phyloP scores from a whole-genome alignment of 306 rosid genomes.

The Mimosa pudica region DNA sequence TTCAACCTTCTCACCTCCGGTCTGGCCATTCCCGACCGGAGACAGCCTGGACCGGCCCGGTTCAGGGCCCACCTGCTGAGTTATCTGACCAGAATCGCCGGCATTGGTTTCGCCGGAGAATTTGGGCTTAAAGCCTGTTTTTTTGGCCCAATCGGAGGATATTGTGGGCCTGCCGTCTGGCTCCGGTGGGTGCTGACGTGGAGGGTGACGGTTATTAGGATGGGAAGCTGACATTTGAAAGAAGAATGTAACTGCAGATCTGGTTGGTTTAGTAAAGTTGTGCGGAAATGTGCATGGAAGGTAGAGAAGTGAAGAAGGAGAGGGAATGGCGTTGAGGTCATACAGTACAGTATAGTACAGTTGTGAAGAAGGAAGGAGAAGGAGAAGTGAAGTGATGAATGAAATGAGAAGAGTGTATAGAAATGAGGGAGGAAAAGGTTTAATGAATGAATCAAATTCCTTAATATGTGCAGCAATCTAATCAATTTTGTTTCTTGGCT shows the following conservation, averaged over 20 bases:
- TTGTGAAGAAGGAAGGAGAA: background rate
- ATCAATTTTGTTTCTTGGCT: background rate
- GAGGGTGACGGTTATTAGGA: conserved; percentile 61
- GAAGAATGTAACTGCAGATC: conserved; percentile 48
- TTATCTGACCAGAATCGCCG: conserved; percentile 61
- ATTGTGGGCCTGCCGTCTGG: conserved; percentile 54
- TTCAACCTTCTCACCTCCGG: conserved; percentile 36
- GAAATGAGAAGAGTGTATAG: background rate
- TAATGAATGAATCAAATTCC: background rate
- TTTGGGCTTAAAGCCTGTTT: conserved; percentile 86
- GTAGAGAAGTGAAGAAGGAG: background rate
- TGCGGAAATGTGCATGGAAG: background rate
- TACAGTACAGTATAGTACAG: background rate
- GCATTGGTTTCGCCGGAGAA: conserved; percentile 93
- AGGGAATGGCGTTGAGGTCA: background rate
- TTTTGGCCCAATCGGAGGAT: conserved; percentile 92
- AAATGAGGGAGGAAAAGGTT: background rate
- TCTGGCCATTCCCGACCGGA: background rate
- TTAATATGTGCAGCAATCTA: background rate
- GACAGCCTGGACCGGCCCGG: no score
- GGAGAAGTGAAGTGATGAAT: background rate
- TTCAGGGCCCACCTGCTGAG: conserved; percentile 29
- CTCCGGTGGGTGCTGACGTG: conserved; percentile 80
- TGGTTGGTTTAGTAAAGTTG: background rate
- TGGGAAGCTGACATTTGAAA: conserved; percentile 63